Conservation (phyloP, 2,329 filamentous ascomycete genomes). For the Alternaria tenuissima region DNA sequence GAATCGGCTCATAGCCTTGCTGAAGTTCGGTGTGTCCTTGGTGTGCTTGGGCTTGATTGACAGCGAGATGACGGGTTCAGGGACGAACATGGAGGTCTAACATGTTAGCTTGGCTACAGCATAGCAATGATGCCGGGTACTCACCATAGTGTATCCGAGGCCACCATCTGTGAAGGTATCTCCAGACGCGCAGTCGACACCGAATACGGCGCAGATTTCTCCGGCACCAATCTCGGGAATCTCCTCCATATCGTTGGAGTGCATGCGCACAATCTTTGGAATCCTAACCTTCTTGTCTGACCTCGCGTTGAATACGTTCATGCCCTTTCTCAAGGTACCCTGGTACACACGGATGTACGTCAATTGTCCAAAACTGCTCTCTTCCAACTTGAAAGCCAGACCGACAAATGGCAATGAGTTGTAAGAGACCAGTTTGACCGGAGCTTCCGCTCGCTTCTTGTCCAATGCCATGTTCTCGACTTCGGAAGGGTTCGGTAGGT, state of each 20-base stretch:
- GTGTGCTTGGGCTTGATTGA: slow-evolving; percentile 96
- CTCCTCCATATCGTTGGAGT: slow-evolving; percentile 99
- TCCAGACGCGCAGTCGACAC: slow-evolving; percentile 95
- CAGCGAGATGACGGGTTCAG: slow-evolving; percentile 96
- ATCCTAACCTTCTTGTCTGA: slow-evolving; percentile 96
- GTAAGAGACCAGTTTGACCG: slow-evolving; percentile 90
- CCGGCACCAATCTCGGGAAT: slow-evolving; percentile 90
- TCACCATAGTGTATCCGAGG: slow-evolving; percentile 86
- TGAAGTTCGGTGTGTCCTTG: slow-evolving; percentile 92
- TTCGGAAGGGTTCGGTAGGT: slow-evolving; percentile 89
- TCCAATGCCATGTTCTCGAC: slow-evolving; percentile 91
- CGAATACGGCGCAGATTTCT: slow-evolving; percentile 98
- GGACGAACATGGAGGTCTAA: slow-evolving; percentile 90
- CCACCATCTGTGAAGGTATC: slow-evolving; percentile 97
- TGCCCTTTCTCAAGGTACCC: slow-evolving; percentile 85
- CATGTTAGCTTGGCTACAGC: slow-evolving; percentile 19
- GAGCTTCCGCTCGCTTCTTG: slow-evolving; percentile 76
- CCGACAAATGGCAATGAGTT: slow-evolving; percentile 94
- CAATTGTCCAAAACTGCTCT: slow-evolving; percentile 97
- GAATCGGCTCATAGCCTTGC: slow-evolving; percentile 98
- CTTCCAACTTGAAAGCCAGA: slow-evolving; percentile 97
- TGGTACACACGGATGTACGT: slow-evolving; percentile 99
- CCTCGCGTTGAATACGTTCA: slow-evolving; percentile 91
- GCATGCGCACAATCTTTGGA: slow-evolving; percentile 97
- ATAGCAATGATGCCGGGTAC: slow-evolving; percentile 9